Conservation (phyloP, 164 flowering plant genomes). For the Saururus chinensis region DNA sequence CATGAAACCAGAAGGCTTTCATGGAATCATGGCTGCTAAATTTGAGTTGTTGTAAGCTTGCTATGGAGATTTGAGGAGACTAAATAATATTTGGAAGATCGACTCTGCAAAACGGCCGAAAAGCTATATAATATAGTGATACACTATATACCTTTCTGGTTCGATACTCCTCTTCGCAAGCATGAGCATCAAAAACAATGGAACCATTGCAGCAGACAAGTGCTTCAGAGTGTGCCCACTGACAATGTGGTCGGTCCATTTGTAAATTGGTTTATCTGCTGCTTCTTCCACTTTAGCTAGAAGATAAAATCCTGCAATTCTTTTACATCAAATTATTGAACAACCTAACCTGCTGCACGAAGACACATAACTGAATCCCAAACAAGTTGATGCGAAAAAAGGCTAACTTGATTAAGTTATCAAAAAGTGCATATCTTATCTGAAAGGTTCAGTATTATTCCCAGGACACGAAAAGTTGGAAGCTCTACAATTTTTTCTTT, state of each 20-base stretch:
- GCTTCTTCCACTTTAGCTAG: conserved; percentile 94
- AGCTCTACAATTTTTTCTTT: too few species aligned
- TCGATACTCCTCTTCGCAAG: conserved; percentile 73
- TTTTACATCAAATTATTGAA: not conserved
- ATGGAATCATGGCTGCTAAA: too few species aligned
- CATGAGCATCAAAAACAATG: conserved; percentile 85
- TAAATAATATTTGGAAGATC: not conserved
- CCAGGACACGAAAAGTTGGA: too few species aligned
- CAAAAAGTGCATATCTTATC: too few species aligned
- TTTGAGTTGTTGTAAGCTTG: not conserved
- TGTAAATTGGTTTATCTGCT: conserved; percentile 60
- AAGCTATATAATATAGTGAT: not conserved
- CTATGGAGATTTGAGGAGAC: not conserved
- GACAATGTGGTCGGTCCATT: conserved; percentile 67
- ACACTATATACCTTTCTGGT: conserved; percentile 42
- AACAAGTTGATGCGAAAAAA: not conserved
- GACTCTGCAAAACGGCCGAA: not conserved
- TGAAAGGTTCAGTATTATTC: too few species aligned
- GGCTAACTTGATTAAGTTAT: too few species aligned
- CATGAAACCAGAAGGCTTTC: too few species aligned
- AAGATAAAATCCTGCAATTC: conserved; percentile 68
- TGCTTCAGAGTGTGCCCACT: conserved; percentile 98
- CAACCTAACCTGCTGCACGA: not conserved
- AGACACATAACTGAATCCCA: not conserved
- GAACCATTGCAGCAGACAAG: conserved; percentile 94